Evolutionary conservation across 257 asterid genomes (phyloP), one percentile per base, ranked within the genome.

Genomic region (Salvia hispanica): DNA sequence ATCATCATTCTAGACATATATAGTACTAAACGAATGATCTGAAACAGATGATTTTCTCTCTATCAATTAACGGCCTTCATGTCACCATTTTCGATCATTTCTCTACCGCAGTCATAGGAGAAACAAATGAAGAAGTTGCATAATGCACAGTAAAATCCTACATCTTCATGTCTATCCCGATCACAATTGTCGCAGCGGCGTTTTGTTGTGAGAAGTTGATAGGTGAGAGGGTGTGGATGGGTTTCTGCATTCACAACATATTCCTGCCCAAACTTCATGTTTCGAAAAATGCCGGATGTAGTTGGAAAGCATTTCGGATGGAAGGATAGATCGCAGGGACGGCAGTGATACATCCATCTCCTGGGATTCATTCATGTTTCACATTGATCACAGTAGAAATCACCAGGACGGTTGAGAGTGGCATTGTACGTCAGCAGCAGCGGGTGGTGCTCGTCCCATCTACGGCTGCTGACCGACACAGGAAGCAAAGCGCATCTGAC

Each of bases 241-340:
- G 36, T 34, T 14, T 0, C 7, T 0, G 21, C 11, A 25, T 3
- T 31, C 10, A 28, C 31, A 15, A 9, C 31, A 47, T 31, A 64
- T 8, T 40, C 31, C 0, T 13, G 4, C 4, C 72, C 72, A 0
- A 66, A 7, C 14, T 54, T 66, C 14, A 53, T 3, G 54, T 54
- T 54, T 21, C 43, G 39, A n/a, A 18, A 54, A 0, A 2, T 0
- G 4, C 63, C 72, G 2, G 63, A 39, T 7, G 54, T 52, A 7
- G 53, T 3, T 21, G 5, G 14, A n/a, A 66, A 52, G 54, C 72
- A 66, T 0, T 0, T 0, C 15, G 63, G 63, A 13, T 66, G 72
- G 72, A 66, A 66, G 31, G 63, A 66, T 2, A 39, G 33, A n/a
- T 66, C 71, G 14, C 44, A 63, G 7, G 28, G 4, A n/a, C 68